Base-by-base conservation (phyloP, 345 rosid genomes). In the Citrus inodora region DNA sequence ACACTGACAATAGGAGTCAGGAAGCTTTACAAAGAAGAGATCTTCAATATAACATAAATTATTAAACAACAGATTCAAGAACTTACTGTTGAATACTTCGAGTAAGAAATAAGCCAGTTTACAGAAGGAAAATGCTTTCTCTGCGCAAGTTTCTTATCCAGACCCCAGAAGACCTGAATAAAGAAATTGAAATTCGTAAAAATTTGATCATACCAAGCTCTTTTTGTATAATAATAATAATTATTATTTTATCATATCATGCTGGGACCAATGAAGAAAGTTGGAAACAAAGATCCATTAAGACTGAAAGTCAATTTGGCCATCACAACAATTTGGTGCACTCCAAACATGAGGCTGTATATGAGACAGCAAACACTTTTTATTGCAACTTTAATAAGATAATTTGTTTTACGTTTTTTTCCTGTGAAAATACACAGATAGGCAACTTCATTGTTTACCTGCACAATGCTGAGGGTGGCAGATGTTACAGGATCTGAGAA, bases 111-210 rank as follows among this genome's bases (percentile, higher is more conserved):
- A 74, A 97, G 90, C 99, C 99, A 97, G 81, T 96, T 96, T 25
- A 96, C 99, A 77, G 99, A 96, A 69, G 99, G 99, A 72, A 97
- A 97, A 91, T 97, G 99, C 80, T 97, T 97, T 85, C 99, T 91
- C 87, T 94, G 99, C n/a, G 99, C 98, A 85, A 97, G 97, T 87
- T 97, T 97, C 92, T 97, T 97, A 87, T 97, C 99, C 83, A 97
- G 89, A 85, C 99, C 99, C 99, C 99, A 97, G 88, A 97, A 97
- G 79, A 97, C 99, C 99, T 97, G 89, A 78, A 83, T 80, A 76
- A 78, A 71, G 17, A 27, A 75, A 74, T 55, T 22, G 46, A 71
- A 77, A 55, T 75, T 55, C 30, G 33, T 27, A 69, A 32, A 32
- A 32, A 32, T 32, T 22, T 24, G 48, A 5, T 60, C 19, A 42